Base-by-base conservation (phyloP, 495 filamentous ascomycete species). In the Parmelia sp. region DNA sequence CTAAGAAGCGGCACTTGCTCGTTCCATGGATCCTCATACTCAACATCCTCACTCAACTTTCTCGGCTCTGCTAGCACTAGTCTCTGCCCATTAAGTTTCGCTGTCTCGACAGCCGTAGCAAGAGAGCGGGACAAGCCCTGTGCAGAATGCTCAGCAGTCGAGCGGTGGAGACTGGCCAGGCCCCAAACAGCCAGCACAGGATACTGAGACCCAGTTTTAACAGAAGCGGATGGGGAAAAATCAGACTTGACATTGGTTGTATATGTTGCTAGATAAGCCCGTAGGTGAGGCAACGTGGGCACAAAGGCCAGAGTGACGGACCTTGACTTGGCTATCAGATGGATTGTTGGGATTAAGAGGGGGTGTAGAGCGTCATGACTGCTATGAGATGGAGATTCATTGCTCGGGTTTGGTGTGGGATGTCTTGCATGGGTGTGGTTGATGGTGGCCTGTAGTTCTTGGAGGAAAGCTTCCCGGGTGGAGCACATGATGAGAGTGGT, bases 61-160 rank as follows among this genome's bases (percentile, higher is more conserved):
- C 45, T 39, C 49, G 74, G 74, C 76, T 83, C 80, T 33, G 66
- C 77, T 29, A 84, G 71, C 33, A 76, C 61, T 35, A 81, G 70
- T 40, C 73, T 69, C 69, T 76, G 69, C 0, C 64, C 63, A 56
- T 69, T 70, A 4, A 66, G 66, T 27, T 70, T 71, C 2, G 87
- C 85, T 11, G 84, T 78, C 68, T 95, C 91, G 35, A 92, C 84
- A 10, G 88, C 75, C 29, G 74, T 73, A 15, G 91, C 83, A 21
- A 89, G 77, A 8, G 86, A 90, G 69, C 85, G 84, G 58, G 84
- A 84, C 8, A 96, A 73, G 0, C 91, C 92, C 72, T 96, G 91
- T 0, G 87, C 90, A 51, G 89, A 92, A 80, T 88, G 92, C 69
- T 94, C 90, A 62, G 84, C 83, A 7, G 89, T 92, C 35, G 79